Evolutionary conservation across 306 rosid genomes (phyloP).

Genomic region (Prosopis cineraria): DNA sequence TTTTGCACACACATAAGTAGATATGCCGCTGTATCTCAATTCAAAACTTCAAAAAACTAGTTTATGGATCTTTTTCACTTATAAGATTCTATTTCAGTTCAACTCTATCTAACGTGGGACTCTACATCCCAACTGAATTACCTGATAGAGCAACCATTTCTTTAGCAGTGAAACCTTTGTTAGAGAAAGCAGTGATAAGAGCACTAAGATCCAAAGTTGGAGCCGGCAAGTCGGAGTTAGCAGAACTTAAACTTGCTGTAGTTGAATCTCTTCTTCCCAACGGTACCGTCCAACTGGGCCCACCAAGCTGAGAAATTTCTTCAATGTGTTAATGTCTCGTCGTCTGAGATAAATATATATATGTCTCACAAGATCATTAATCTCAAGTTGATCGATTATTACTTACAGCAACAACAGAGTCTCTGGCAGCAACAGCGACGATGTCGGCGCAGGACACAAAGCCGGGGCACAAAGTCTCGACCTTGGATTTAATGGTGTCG

Average conservation of each 20-base stretch:
- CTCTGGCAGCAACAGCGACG: conserved; percentile 63
- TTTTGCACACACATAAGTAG: too few relatives aligned
- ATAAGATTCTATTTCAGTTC: too few relatives aligned
- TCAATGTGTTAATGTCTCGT: not conserved
- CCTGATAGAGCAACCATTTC: conserved; percentile 78
- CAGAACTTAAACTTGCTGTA: conserved; percentile 55
- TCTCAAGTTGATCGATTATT: not conserved
- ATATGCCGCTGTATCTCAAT: too few relatives aligned
- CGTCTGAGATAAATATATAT: too few relatives aligned
- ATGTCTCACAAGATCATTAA: not conserved
- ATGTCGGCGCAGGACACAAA: conserved; percentile 75
- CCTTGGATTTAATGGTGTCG: conserved; percentile 52
- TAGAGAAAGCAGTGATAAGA: conserved; percentile 54
- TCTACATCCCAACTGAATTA: not conserved
- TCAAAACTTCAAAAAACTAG: too few relatives aligned
- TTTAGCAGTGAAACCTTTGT: conserved; percentile 50
- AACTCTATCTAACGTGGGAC: too few relatives aligned
- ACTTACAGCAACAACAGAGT: conserved; percentile 61
- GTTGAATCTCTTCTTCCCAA: conserved; percentile 81
- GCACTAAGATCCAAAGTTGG: conserved; percentile 43
- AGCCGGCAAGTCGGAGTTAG: conserved; percentile 56
- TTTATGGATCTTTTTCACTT: too few relatives aligned
- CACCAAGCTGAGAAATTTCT: conserved; percentile 55
- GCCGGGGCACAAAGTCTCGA: conserved; percentile 52
- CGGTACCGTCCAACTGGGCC: conserved; percentile 50